Evolutionary conservation across 371 early-diverging fungal genomes (phyloP).

Genomic region (Cokeromyces recurvatus): DNA sequence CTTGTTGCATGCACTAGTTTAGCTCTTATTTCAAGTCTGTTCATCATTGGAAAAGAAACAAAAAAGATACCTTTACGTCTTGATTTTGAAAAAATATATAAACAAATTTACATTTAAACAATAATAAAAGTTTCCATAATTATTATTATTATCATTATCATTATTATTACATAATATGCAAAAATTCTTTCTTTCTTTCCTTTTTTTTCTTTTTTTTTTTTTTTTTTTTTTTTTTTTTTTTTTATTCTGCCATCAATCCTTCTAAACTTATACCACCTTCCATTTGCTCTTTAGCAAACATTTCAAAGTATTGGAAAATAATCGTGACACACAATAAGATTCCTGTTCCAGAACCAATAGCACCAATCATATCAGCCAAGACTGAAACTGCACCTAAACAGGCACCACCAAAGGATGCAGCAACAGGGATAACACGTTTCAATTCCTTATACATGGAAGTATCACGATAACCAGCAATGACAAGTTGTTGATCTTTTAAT

Average conservation of each 20-base stretch:
- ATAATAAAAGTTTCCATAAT: no score
- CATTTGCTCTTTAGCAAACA: conserved; percentile 94
- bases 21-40: conserved; percentile 21
- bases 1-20: conserved; percentile 1
- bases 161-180: no score
- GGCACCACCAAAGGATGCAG: conserved; percentile 96
- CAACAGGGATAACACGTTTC: conserved; percentile 97
- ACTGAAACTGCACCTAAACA: conserved; percentile 97
- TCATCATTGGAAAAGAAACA: conserved; percentile 26
- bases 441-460: conserved; percentile 97
- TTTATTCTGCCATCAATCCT: conserved; percentile 31
- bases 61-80: conserved; percentile 39
- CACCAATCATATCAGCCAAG: conserved; percentile 92
- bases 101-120: no score
- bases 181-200: no score
- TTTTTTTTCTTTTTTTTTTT: no score
- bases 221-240: no score
- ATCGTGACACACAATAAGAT: conserved; percentile 99
- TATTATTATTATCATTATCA: no score
- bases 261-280: conserved; percentile 54
- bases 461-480: conserved; percentile 96
- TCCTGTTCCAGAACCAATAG: conserved; percentile 99
- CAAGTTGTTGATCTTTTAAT: conserved; percentile 97
- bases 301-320: conserved; percentile 99
- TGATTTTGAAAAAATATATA: conserved; percentile 37